Base-by-base conservation (phyloP, 345 rosid species). In the Anastatica hierochuntica region DNA sequence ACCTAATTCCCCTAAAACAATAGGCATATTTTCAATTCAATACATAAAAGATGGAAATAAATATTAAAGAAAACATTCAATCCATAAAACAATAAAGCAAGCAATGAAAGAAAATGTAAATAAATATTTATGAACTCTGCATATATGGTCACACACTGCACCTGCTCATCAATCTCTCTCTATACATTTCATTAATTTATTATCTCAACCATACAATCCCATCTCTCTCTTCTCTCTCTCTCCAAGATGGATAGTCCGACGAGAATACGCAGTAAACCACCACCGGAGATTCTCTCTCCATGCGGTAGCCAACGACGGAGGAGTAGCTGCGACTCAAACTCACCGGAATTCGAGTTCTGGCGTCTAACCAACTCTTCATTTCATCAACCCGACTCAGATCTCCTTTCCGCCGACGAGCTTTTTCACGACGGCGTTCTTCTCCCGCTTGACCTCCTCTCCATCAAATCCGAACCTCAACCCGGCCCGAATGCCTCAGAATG, bases 271-370 rank as follows among this genome's bases (percentile, higher is more conserved):
- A 18, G 43, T 53, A 66, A 52, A 58, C 55, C 42, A 47, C 63
- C 53, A 8, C 72, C 72, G 21, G 67, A 46, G 46, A 53, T 2
- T 26, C 67, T 67, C 6, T 54, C 72, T 42, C 46, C 67, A 0
- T 53, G 56, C 18, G 50, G 72, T 45, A 60, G 61, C 14, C 72
- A 67, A 60, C 60, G 72, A 5, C 58, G 67, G 5, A 60, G 66
- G 6, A 67, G 66, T 18, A 67, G 65, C 67, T 59, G 65, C 52
- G 72, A 54, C 48, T 67, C 72, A 2, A 67, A 53, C 35, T 76
- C 90, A 0, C 90, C 90, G 5, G 95, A 85, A 55, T 85, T 85
- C 54, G 88, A 85, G 76, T 85, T 82, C 68, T 78, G 87, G 81
- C 75, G 58, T 78, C 53, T 78, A 21, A 66, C 76, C 3, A 77